Base-by-base conservation (phyloP, 2,329 filamentous ascomycete genomes). In the Trichoderma atroviride region DNA sequence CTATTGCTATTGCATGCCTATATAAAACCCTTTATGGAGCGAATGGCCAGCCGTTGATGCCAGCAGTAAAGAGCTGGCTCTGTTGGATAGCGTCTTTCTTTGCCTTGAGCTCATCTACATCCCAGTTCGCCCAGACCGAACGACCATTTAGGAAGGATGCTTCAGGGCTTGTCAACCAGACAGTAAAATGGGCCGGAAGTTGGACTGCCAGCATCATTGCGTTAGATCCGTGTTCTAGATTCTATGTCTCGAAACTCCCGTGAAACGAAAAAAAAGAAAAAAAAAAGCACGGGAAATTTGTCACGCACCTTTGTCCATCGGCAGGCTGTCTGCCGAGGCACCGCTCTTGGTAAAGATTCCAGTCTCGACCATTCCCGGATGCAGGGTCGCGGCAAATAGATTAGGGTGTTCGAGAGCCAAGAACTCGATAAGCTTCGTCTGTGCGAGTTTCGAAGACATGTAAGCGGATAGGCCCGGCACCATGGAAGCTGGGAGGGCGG, bases 41-140 rank as follows among this genome's bases (percentile, higher is more conserved):
- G 40, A 63, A 69, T 0, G 67, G 67, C 67, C 67, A 69, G 31
- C 67, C 59, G 43, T 69, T 64, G 37, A 64, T 69, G 14, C 67
- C 59, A 22, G 47, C 57, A 16, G 67, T 69, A 3, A 22, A 69
- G 22, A 64, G 35, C 27, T 69, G 67, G 22, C 59, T 50, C 53
- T 69, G 59, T 37, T 63, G 53, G 22, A 69, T 64, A 19, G 52
- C n/a, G 13, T 63, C 60, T 2, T 53, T 33, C 52, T 69, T 74
- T 0, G 76, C 75, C 73, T 82, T 82, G 47, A 87, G 77, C 72
- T 86, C 84, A 55, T 83, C 78, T 0, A 85, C 79, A 74, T 87
- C 85, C 84, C 84, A 87, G 33, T 83, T 83, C 19, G 81, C 78
- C 81, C 83, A 86, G 0, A 85, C 74, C 24, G 82, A 82, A 56